phyloP scores from a whole-genome alignment of 192 early-diverging fungal species.

The Gigaspora rosea region DNA sequence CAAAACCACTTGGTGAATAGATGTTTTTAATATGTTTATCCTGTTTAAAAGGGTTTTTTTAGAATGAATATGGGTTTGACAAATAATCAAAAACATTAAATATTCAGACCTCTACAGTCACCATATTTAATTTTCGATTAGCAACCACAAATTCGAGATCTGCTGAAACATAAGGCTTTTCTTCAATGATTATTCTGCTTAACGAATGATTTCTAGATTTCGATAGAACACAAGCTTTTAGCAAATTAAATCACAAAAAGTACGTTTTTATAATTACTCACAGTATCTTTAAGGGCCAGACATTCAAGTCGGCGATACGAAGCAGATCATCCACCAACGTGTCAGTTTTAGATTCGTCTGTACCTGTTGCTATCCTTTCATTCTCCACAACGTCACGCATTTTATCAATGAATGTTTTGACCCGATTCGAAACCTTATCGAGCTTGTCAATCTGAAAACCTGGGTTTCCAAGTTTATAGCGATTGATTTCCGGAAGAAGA shows the following conservation, averaged over 20 bases:
- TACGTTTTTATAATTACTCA: neutral
- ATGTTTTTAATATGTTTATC: constrained; percentile 15
- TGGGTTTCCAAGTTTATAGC: no score
- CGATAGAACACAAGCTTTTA: neutral
- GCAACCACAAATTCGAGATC: constrained; percentile 6
- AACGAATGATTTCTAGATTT: constrained; percentile 13
- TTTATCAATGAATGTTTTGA: no score
- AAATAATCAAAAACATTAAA: constrained; percentile 4
- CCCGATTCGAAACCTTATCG: no score
- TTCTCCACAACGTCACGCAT: no score
- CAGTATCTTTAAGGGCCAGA: constrained; percentile 9
- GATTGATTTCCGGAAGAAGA: no score
- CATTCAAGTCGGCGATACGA: neutral
- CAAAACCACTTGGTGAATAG: neutral
- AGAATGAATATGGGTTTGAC: no score
- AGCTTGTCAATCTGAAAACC: no score
- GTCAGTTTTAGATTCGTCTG: constrained; percentile 16
- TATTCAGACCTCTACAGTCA: neutral
- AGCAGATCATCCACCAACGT: constrained; percentile 20
- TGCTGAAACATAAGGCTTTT: neutral
- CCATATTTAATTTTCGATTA: neutral
- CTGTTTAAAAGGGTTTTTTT: constrained; percentile 7
- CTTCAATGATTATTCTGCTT: constrained; percentile 16
- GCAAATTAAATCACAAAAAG: constrained; percentile 1
- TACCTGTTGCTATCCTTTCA: no score